These are phyloP conservation scores for Elaeis guineensis DNA, from an alignment of 176 grass and related monocot genomes.

Conservation along the genomic window DNA sequence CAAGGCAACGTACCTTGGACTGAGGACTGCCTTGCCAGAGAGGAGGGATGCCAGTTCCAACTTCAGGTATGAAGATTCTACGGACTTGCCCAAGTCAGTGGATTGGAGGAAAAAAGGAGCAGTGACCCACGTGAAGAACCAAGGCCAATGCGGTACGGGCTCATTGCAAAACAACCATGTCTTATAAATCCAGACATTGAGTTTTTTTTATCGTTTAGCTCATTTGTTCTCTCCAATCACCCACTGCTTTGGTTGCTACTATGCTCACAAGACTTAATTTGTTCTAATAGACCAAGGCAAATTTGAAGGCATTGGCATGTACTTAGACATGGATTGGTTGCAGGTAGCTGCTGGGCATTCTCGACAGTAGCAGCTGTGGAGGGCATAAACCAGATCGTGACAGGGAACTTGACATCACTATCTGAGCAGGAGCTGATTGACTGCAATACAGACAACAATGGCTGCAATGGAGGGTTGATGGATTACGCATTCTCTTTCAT, in stretches of 20 bases:
- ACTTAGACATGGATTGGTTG: not conserved
- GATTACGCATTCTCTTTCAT: not conserved
- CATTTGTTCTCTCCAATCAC: too few species aligned
- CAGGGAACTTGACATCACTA: not conserved
- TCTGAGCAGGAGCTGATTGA: not conserved
- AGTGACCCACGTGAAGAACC: not conserved
- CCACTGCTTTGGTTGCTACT: too few species aligned
- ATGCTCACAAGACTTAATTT: too few species aligned
- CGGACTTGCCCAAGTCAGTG: not conserved
- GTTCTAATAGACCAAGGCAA: too few species aligned
- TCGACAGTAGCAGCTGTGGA: not conserved
- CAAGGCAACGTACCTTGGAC: not conserved
- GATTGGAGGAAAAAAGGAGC: conserved; percentile 1
- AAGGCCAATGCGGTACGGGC: not conserved
- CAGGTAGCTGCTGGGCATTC: conserved; percentile 3
- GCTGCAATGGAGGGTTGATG: not conserved
- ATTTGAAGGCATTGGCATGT: too few species aligned
- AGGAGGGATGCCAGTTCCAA: not conserved
- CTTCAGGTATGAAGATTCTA: not conserved
- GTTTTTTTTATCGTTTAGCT: too few species aligned
- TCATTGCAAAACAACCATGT: not conserved
- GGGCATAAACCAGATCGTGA: conserved; percentile 4
- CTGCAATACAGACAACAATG: not conserved
- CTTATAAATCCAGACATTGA: too few species aligned
- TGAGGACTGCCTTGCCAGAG: not conserved